Evolutionary conservation across 768 basidiomycete species (phyloP), one percentile per base, ranked within the genome.

Genomic region (Suillus alpinus): DNA sequence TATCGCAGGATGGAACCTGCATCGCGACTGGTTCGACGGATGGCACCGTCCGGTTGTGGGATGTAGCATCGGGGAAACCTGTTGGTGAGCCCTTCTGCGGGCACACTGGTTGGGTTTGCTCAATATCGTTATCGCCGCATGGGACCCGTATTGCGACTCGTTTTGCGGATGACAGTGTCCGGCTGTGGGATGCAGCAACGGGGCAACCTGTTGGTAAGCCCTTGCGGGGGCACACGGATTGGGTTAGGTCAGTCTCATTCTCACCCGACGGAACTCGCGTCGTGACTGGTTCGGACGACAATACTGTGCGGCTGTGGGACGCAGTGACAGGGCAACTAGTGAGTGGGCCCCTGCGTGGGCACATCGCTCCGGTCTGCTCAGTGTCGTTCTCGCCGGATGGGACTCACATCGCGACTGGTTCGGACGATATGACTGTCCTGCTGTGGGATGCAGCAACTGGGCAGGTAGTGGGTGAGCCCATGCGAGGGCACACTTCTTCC

Each of bases 371-470:
- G 0, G 53, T 65, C 13, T 18, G 6, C 12, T 20, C 31, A 13
- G 23, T 62, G 13, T 37, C 65, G 10, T 65, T 64, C 47, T 53
- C 37, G 34, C 20, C 29, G 23, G 34, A 64, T 29, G 67, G 67
- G 8, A 61, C n/a, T 16, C 29, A 32, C 13, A 50, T 72, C 47
- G 64, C 57, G 5, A 65, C 68, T 23, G 65, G 66, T 9, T 69
- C 69, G 9, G 0, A 23, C 0, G 68, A 69, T 53, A 56, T 36
- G 0, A 66, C 62, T 5, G 49, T 71, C 13, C 26, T 31, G 4
- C 13, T 66, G 18, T 71, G 71, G 71, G 60, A 69, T 63, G 61
- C 57, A 9, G 41, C 51, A 8, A 69, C 47, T 2, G 56, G 58
- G 12, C 29, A 53, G 3, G 14, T 20, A 55, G 13, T 50, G 1